Evolutionary conservation across 768 basidiomycete genomes (phyloP).

Genomic region (Harrya chromipes): DNA sequence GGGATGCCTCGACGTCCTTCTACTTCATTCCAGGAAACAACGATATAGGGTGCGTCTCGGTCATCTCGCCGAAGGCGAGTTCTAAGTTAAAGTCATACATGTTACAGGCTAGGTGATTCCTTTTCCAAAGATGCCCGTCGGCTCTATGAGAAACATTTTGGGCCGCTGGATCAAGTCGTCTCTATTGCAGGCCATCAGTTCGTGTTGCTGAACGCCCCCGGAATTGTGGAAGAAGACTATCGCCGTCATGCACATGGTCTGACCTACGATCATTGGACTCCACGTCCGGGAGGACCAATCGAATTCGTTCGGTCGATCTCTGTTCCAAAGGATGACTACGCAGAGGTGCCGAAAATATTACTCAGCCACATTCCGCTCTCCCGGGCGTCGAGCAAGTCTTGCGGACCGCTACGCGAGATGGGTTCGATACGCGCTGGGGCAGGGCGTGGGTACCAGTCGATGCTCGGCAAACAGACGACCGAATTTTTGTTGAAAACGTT

Average conservation of each 20-base stretch:
- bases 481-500: conserved; percentile 65
- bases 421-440: conserved; percentile 72
- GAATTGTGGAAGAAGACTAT: conserved; percentile 83
- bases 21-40: conserved; percentile 80
- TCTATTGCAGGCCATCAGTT: conserved; percentile 68
- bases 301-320: conserved; percentile 52
- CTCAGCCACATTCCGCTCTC: conserved; percentile 86
- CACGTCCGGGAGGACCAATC: conserved; percentile 51
- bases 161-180: conserved; percentile 61
- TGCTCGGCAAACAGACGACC: conserved; percentile 77
- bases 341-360: conserved; percentile 45
- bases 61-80: not conserved
- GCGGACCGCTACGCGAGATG: conserved; percentile 74
- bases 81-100: not conserved
- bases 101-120: conserved; percentile 51
- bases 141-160: conserved; percentile 62
- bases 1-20: conserved; percentile 37
- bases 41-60: conserved; percentile 58
- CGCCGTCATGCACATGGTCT: conserved; percentile 49
- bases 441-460: conserved; percentile 79
- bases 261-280: conserved; percentile 54
- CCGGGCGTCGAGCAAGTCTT: conserved; percentile 67
- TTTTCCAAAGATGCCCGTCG: conserved; percentile 53
- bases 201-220: conserved; percentile 70
- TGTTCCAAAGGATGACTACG: conserved; percentile 30